Evolutionary conservation across 108 stramenopile species (phyloP), one percentile per base, ranked within the genome.

Genomic region (Bacterosira constricta): DNA sequence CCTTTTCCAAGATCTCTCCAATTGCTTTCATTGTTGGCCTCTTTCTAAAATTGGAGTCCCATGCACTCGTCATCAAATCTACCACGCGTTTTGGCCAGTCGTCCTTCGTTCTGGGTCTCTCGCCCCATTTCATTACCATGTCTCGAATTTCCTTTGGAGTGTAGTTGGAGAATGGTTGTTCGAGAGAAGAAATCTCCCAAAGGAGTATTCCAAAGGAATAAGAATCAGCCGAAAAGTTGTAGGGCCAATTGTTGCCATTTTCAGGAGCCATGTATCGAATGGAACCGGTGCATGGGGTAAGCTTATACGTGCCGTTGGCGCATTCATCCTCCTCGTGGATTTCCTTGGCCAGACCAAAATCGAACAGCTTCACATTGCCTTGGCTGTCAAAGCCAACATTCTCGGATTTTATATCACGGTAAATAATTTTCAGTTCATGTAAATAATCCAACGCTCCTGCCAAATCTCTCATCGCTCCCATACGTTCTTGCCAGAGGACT

Each of bases 221-320:
- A 0, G 83, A 84, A 61, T 92, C 91, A 0, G 84, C 87, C 18
- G 74, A 66, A 18, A 85, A 74, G 66, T 88, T 87, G 81, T 94
- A 94, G 1, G 90, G 90, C 55, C 83, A 81, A 41, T 75, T 74
- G 36, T 84, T 63, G 4, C 50, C 67, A 50, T 61, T 59, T 37
- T 76, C 68, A 0, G 67, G 75, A 9, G 68, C 50, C 59, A 76
- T 69, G 60, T 76, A 94, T 39, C 93, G 85, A 17, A 87, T 69
- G n/a, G 84, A 86, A 17, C 93, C 93, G 23, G 90, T 90, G 56
- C 85, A 81, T n/a, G 87, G 86, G 12, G 93, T 89, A 10, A 94
- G 73, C 51, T 86, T 82, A 73, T 90, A 94, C 53, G 84, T 75
- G 26, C 83, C 89, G 20, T 73, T 73, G 6, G 26, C 34, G 31